Base-by-base conservation (phyloP, 208 protist genomes). In the Endotrypanum monterogeii region DNA sequence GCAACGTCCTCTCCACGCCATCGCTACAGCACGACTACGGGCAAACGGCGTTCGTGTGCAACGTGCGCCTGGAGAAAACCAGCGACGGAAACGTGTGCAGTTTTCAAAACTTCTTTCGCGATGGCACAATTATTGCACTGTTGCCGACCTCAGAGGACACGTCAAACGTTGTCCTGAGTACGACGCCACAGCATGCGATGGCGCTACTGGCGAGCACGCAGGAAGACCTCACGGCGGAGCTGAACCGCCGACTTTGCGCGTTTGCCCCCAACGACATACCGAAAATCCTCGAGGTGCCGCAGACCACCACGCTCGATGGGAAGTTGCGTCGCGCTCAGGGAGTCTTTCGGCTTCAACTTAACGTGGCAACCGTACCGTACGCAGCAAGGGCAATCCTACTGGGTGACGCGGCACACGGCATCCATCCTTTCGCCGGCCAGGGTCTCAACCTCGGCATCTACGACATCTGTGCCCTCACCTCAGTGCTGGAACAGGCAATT, bases 361-460 rank as follows among this genome's bases (percentile, higher is more conserved):
- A 90, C 66, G 67, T 97, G 35, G 86, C 80, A 16, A 85, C 89
- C 9, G 78, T 67, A 8, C 89, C 90, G 3, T 94, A 89, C 71
- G 71, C 86, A 5, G 78, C 87, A 6, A 79, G 90, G 37, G 87
- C 88, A 3, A 68, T 97, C 30, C 82, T 95, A 32, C 77, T 94
- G 1, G 91, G 93, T 20, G 94, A 98, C 74, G 93, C 96, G 8
- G 96, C 96, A 0, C 94, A 98, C 85, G 79, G 89, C 18, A 94
- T 98, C 71, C 94, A 98, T 82, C 96, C 94, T 20, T 93, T 98
- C 39, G 94, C 94, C 6, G 96, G 96, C 0, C 96, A 98, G 74
- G 96, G 94, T 0, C 84, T 98, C 54, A 98, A 98, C 83, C 83
- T 97, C 50, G 96, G 94, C 39, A 80, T 98, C 55, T 94, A 96